Conservation (phyloP, 1,284 basidiomycete species). For the Cutaneotrichosporon sp. region DNA sequence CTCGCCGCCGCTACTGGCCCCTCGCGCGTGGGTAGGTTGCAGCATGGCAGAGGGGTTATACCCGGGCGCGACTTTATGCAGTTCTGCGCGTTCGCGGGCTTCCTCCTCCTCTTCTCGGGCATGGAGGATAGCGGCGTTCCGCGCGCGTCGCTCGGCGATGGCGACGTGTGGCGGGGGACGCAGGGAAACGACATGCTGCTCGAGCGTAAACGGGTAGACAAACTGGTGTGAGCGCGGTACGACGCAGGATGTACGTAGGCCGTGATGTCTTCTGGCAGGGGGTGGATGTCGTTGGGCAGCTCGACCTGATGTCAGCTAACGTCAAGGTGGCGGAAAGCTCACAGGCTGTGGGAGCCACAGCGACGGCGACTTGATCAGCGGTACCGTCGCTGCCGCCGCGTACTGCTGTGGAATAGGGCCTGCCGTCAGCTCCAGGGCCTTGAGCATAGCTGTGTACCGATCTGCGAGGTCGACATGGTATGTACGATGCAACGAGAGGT, state of each 20-base stretch:
- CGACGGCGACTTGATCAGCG: constrained; percentile 84
- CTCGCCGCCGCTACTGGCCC: constrained; percentile 28
- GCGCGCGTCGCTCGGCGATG: constrained; percentile 59
- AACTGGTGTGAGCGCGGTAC: constrained; percentile 56
- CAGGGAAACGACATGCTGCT: constrained; percentile 70
- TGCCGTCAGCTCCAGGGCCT: constrained; percentile 14
- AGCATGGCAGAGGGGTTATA: constrained; percentile 44
- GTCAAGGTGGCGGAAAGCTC: constrained; percentile 26
- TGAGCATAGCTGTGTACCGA: constrained; percentile 6
- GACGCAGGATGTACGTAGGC: constrained; percentile 62
- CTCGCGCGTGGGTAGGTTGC: constrained; percentile 21
- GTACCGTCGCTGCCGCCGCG: constrained; percentile 64
- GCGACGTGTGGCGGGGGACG: constrained; percentile 64
- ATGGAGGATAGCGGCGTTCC: constrained; percentile 63
- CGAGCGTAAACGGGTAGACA: constrained; percentile 86
- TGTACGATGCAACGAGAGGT: neutral
- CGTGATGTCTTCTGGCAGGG: constrained; percentile 77
- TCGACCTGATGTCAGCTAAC: constrained; percentile 56
- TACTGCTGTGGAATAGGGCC: constrained; percentile 57
- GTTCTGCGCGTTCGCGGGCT: constrained; percentile 53
- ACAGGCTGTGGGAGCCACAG: constrained; percentile 77
- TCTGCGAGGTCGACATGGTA: constrained; percentile 12
- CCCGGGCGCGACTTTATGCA: constrained; percentile 44
- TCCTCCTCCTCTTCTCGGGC: constrained; percentile 71
- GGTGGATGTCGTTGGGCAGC: constrained; percentile 82